These are phyloP conservation scores for Talaromyces nanjingensis DNA, from an alignment of 495 filamentous ascomycete genomes.

Conservation along the genomic window DNA sequence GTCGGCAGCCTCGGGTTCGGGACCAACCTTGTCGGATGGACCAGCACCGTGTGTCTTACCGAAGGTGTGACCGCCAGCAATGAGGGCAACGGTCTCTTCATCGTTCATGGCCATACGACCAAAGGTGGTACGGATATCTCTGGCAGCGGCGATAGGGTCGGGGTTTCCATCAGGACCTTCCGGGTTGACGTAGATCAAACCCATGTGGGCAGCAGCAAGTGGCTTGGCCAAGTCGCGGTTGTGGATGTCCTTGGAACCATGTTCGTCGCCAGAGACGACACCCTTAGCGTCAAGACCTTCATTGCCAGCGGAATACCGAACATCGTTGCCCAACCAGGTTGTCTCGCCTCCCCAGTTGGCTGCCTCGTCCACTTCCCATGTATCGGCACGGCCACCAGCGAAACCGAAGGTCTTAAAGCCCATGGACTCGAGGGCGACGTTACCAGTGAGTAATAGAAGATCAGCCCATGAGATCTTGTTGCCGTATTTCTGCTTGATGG, in stretches of 20 bases:
- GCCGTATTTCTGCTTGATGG: constrained; percentile 76
- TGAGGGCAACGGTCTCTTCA: constrained; percentile 67
- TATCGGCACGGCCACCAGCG: constrained; percentile 59
- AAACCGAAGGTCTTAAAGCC: constrained; percentile 68
- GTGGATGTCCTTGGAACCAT: constrained; percentile 47
- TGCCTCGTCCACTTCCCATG: constrained; percentile 65
- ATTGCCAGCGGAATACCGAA: constrained; percentile 49
- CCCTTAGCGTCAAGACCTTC: constrained; percentile 35
- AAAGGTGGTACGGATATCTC: constrained; percentile 65
- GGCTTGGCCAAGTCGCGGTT: constrained; percentile 55
- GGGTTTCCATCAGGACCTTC: constrained; percentile 65
- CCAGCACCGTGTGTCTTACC: constrained; percentile 71
- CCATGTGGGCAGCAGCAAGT: constrained; percentile 61
- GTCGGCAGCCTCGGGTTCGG: constrained; percentile 54
- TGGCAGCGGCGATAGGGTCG: constrained; percentile 57
- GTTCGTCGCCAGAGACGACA: constrained; percentile 38
- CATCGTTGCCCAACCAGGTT: constrained; percentile 65
- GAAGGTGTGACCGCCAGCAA: constrained; percentile 68
- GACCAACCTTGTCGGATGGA: constrained; percentile 48
- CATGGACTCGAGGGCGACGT: constrained; percentile 70
- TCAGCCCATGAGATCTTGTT: constrained; percentile 75
- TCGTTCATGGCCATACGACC: constrained; percentile 74
- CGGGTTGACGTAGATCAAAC: constrained; percentile 71
- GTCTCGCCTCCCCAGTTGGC: constrained; percentile 67
- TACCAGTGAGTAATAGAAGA: constrained; percentile 59